These are phyloP conservation scores for Arthroderma uncinatum DNA, from an alignment of 2,329 filamentous ascomycete genomes.

Conservation along the genomic window DNA sequence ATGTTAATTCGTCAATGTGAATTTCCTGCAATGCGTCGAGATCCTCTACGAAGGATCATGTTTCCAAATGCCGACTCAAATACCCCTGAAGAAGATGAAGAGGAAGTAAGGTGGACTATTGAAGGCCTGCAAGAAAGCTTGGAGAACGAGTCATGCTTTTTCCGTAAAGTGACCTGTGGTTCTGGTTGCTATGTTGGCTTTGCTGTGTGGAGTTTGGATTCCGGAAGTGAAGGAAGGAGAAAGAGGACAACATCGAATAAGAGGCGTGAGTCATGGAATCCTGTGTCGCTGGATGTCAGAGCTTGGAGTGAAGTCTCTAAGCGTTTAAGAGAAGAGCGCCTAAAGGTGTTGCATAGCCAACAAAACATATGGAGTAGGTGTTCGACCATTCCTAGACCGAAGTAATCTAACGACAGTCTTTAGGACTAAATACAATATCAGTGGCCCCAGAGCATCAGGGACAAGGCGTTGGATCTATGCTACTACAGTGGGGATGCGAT, in stretches of 20 bases:
- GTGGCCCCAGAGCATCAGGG: constrained; percentile 15
- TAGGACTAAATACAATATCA: constrained; percentile 13
- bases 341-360: not conserved
- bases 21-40: not conserved
- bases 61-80: not conserved
- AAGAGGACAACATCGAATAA: not conserved
- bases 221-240: not conserved
- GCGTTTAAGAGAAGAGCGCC: not conserved
- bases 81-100: not conserved
- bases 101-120: not conserved
- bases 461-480: constrained; percentile 12
- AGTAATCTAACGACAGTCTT: not conserved
- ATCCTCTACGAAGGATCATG: not conserved
- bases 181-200: not conserved
- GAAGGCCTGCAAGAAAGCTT: not conserved
- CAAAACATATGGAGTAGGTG: not conserved
- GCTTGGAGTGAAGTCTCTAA: not conserved
- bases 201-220: not conserved
- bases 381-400: not conserved
- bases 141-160: not conserved
- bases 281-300: not conserved
- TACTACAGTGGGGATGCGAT: constrained; percentile 14
- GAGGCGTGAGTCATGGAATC: not conserved
- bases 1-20: not conserved
- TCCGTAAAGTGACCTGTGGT: not conserved